Evolutionary conservation across 129 eudicot species (phyloP), one percentile per base, ranked within the genome.

Genomic region (Arctium lappa): DNA sequence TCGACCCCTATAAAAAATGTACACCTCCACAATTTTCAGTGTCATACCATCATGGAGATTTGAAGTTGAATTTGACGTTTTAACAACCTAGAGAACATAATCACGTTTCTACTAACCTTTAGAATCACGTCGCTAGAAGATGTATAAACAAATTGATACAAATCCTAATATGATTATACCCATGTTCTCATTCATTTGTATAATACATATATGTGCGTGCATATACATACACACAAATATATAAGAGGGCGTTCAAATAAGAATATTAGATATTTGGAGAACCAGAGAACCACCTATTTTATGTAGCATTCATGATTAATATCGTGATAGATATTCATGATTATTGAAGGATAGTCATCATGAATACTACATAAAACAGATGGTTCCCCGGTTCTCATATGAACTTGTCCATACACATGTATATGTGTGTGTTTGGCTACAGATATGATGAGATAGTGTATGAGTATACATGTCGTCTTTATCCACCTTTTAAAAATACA

Each of bases 61-160:
- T 4, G 73, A 83, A 83, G 12, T 6, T 56, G 75, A 63, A 39
- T 74, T 74, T 65, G 77, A 82, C 81, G 8, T 37, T 56, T 62
- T 74, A 65, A 37, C 72, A 71, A 5, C 34, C 2, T 6, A 8
- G 9, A 60, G 3, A 60, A 60, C 2, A 1, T 18, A 60, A 60
- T n/a, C 8, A 60, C 9, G 68, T 60, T 56, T 56, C 18, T 56
- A 56, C 65, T 56, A 56, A 56, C 65, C 27, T 56, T 56, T 56
- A 56, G 65, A 56, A 16, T 56, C 50, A 15, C 16, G 7, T 8
- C 1, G 27, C 16, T 15, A 56, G 65, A 56, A 56, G 18, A 56
- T 56, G 65, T 1, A 15, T 56, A 56, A 16, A 56, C 8, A 16
- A 1, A 56, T 16, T 5, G 27, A 56, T 15, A 15, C 27, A 56